Evolutionary conservation across 257 asterid genomes (phyloP).

Genomic region (Perilla frutescens): DNA sequence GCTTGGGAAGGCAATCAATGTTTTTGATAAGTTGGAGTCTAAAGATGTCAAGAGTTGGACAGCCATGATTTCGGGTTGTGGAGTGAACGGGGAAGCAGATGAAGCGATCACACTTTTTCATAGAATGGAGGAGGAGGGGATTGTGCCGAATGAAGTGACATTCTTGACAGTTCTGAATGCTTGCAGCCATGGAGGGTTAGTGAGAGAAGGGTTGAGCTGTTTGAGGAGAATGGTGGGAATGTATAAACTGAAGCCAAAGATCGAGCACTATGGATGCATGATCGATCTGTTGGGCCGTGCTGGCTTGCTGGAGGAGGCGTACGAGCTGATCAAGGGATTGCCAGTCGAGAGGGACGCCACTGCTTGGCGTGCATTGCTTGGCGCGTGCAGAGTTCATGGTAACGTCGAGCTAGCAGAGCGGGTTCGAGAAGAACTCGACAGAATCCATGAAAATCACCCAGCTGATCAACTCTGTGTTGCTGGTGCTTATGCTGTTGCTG

Average conservation of each 20-base stretch:
- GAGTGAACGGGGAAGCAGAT: conserved; percentile 55
- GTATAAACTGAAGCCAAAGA: conserved; percentile 50
- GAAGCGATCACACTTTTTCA: conserved; percentile 47
- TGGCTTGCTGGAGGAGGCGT: conserved; percentile 64
- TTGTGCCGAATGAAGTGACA: conserved; percentile 65
- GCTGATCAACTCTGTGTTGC: conserved; percentile 50
- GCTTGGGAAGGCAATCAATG: conserved; percentile 53
- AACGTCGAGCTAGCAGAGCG: conserved; percentile 53
- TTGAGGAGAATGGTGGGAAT: conserved; percentile 58
- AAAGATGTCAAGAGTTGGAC: conserved; percentile 71
- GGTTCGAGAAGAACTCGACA: conserved; percentile 50
- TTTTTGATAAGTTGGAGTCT: conserved; percentile 46
- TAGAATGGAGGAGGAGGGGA: conserved; percentile 61
- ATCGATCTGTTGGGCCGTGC: conserved; percentile 69
- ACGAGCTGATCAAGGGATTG: conserved; percentile 51
- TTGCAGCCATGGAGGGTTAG: conserved; percentile 73
- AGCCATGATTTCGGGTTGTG: conserved; percentile 61
- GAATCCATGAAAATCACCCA: conserved; percentile 49
- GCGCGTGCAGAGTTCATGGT: conserved; percentile 68
- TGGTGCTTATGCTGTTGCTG: conserved; percentile 57
- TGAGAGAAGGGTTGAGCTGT: conserved; percentile 52
- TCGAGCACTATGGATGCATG: conserved; percentile 73
- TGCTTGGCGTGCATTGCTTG: conserved; percentile 70
- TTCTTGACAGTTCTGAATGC: conserved; percentile 64
- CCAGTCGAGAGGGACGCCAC: conserved; percentile 57